Evolutionary conservation across 805 yeast species (phyloP).

Genomic region (Pichia manshurica): DNA sequence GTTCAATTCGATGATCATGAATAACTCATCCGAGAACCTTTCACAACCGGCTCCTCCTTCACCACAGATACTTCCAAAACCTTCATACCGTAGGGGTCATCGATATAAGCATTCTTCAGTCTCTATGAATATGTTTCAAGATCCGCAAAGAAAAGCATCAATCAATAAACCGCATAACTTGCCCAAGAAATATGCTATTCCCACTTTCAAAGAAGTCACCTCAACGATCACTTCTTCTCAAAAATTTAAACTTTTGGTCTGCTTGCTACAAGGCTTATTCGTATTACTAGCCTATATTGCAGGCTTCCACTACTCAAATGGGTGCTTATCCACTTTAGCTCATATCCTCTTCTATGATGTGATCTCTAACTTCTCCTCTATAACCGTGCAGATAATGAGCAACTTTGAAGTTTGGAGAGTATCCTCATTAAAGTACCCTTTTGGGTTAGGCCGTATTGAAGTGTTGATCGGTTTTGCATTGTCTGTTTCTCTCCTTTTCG

Average conservation of each 20-base stretch:
- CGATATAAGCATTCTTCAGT: slow-evolving; percentile 94
- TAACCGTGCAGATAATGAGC: slow-evolving; percentile 72
- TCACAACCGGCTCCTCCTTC: not conserved
- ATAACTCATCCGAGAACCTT: slow-evolving; percentile 15
- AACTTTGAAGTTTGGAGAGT: slow-evolving; percentile 90
- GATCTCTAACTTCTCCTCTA: slow-evolving; percentile 63
- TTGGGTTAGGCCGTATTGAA: slow-evolving; percentile 89
- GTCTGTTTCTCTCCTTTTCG: slow-evolving; percentile 78
- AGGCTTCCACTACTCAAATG: slow-evolving; percentile 54
- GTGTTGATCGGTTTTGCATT: slow-evolving; percentile 84
- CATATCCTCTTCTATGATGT: slow-evolving; percentile 87
- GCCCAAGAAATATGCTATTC: slow-evolving; percentile 67
- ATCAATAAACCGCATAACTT: slow-evolving; percentile 55
- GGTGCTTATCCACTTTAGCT: slow-evolving; percentile 68
- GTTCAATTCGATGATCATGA: slow-evolving; percentile 47
- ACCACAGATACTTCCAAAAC: slow-evolving; percentile 29
- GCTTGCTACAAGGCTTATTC: slow-evolving; percentile 47
- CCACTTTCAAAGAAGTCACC: slow-evolving; percentile 58
- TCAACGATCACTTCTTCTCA: slow-evolving; percentile 56
- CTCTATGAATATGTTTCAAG: slow-evolving; percentile 92
- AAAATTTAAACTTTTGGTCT: slow-evolving; percentile 52
- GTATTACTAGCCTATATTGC: slow-evolving; percentile 52
- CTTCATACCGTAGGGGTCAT: slow-evolving; percentile 87
- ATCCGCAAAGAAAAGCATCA: slow-evolving; percentile 52
- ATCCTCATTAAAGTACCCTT: slow-evolving; percentile 78